Percentiles rank a stretch among this genome's conserved stretches.
Evolutionary conservation across 768 basidiomycete species (phyloP).

Genomic region (Termitomyces sp.): DNA sequence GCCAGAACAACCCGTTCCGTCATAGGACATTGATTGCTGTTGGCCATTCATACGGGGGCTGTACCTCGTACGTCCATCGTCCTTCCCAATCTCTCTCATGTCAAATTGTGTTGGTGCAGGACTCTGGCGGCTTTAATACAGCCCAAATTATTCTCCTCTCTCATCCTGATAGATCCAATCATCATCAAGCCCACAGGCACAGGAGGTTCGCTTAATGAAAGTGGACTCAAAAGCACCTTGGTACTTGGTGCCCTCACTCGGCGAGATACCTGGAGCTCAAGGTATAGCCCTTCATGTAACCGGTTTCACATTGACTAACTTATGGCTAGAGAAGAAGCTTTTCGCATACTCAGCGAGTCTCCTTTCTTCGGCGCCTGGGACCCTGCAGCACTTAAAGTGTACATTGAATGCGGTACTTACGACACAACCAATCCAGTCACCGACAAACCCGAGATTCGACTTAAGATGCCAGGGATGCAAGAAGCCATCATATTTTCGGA

Average conservation of each 20-base stretch:
- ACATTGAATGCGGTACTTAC: slow-evolving; percentile 55
- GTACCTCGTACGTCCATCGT: slow-evolving; percentile 51
- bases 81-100: background rate
- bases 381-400: slow-evolving; percentile 52
- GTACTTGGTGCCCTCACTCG: slow-evolving; percentile 48
- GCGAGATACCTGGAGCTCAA: slow-evolving; percentile 58
- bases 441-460: slow-evolving; percentile 34
- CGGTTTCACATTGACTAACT: background rate
- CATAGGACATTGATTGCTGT: slow-evolving; percentile 55
- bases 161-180: slow-evolving; percentile 80
- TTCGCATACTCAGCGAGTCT: slow-evolving; percentile 36
- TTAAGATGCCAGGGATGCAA: slow-evolving; percentile 64
- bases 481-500: slow-evolving; percentile 63
- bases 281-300: slow-evolving; percentile 26
- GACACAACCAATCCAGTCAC: slow-evolving; percentile 20
- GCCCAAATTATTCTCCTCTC: slow-evolving; percentile 63
- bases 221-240: slow-evolving; percentile 16
- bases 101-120: background rate
- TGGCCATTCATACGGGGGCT: slow-evolving; percentile 86
- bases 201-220: slow-evolving; percentile 4
- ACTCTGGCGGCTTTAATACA: slow-evolving; percentile 55
- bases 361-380: slow-evolving; percentile 76
- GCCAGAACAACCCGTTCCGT: slow-evolving; percentile 42
- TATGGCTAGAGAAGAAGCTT: slow-evolving; percentile 52
- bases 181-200: slow-evolving; percentile 29